These are phyloP conservation scores for Sporothrix schenckii DNA, from an alignment of 2,329 filamentous ascomycete species.

Conservation along the genomic window DNA sequence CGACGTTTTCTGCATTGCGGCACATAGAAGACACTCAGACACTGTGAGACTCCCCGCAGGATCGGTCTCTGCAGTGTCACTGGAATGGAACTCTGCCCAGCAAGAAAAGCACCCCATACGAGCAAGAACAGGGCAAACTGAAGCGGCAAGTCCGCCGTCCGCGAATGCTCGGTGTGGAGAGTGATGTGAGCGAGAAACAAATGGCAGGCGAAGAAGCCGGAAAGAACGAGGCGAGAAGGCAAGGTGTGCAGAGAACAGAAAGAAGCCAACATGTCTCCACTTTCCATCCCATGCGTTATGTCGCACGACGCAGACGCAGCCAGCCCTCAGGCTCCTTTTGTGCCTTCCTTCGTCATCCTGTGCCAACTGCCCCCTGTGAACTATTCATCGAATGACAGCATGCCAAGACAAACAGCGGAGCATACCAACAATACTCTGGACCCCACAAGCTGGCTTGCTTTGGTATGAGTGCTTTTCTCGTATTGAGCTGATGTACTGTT, in stretches of 20 bases:
- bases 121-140: neutral
- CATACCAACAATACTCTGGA: neutral
- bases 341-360: neutral
- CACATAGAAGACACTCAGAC: neutral
- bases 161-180: neutral
- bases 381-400: constrained; percentile 25
- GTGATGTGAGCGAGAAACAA: neutral
- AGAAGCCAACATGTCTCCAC: neutral
- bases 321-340: neutral
- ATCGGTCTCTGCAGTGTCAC: neutral
- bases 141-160: neutral
- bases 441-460: neutral
- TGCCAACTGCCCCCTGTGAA: neutral
- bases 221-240: constrained; percentile 1
- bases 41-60: neutral
- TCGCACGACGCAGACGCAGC: neutral
- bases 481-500: constrained; percentile 1
- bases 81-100: constrained; percentile 5
- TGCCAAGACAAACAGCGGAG: constrained; percentile 27
- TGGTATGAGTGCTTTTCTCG: neutral
- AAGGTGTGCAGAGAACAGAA: neutral
- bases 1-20: neutral
- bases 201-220: neutral
- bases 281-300: neutral
- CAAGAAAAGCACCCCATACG: constrained; percentile 3